phyloP scores from a whole-genome alignment of 345 rosid genomes.

The Euphorbia peplus region DNA sequence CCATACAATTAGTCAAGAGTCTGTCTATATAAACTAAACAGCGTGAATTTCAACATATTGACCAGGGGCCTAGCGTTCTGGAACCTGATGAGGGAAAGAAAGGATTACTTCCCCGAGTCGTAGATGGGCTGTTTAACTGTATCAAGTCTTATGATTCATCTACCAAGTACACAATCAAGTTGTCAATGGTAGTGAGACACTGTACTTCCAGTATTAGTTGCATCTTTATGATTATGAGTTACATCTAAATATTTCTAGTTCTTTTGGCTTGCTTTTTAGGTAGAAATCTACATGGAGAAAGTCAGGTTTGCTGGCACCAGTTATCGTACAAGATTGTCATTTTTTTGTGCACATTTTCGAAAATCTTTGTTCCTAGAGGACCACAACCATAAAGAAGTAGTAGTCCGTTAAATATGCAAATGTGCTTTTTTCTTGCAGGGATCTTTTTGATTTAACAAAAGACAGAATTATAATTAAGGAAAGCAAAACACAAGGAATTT shows the following conservation, averaged over 20 bases:
- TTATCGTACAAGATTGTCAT: background rate
- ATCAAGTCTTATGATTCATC: constrained; percentile 43
- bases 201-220: background rate
- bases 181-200: constrained; percentile 65
- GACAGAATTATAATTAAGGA: constrained; percentile 85
- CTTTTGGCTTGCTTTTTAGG: constrained; percentile 38
- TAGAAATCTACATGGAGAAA: constrained; percentile 96
- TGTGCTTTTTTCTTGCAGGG: constrained; percentile 41
- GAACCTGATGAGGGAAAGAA: constrained; percentile 52
- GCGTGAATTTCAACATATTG: constrained; percentile 12
- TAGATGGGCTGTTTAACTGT: constrained; percentile 60
- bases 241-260: constrained; percentile 7
- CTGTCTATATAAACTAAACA: background rate
- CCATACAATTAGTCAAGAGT: background rate
- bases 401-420: background rate
- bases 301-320: constrained; percentile 47
- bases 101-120: constrained; percentile 73
- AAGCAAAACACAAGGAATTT: constrained; percentile 61
- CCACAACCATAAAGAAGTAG: background rate
- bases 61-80: constrained; percentile 62
- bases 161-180: constrained; percentile 46
- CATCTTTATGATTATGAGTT: constrained; percentile 2
- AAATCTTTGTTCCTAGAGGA: background rate
- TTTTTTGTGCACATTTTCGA: constrained; percentile 1
- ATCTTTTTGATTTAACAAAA: constrained; percentile 74